Evolutionary conservation across 2,329 filamentous ascomycete genomes (phyloP).

Genomic region (Sporothrix globosa): DNA sequence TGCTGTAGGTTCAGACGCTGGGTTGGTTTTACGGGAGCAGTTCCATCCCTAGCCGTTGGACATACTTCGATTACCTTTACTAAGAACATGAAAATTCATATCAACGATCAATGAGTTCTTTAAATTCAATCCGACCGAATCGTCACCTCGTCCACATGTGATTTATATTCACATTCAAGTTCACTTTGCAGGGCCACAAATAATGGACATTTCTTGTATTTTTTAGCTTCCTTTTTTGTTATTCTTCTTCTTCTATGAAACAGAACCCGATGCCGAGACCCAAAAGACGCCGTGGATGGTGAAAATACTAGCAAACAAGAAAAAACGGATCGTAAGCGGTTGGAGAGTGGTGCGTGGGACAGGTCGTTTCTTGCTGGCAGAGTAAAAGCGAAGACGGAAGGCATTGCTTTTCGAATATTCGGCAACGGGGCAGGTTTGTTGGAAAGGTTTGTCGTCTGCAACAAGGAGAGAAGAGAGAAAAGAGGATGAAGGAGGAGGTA

Average conservation of each 20-base stretch:
- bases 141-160: too few species aligned
- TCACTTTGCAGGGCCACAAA: not conserved
- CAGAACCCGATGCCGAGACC: slow-evolving; percentile 18
- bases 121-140: not conserved
- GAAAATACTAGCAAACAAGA: slow-evolving; percentile 9
- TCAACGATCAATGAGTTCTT: not conserved
- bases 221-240: not conserved
- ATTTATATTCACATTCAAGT: not conserved
- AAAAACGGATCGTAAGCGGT: slow-evolving; percentile 4
- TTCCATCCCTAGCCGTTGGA: too few species aligned
- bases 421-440: not conserved
- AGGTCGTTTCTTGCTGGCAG: slow-evolving; percentile 2
- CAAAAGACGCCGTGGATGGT: slow-evolving; percentile 11
- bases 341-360: not conserved
- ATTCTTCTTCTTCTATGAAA: slow-evolving; percentile 22
- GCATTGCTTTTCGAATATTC: not conserved
- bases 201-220: slow-evolving; percentile 4
- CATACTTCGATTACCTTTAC: slow-evolving; percentile 2
- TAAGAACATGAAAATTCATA: not conserved
- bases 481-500: too few species aligned
- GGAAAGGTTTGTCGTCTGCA: not conserved
- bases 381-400: not conserved
- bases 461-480: not conserved
- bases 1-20: not conserved
- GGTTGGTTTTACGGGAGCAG: too few species aligned